Base-by-base conservation (phyloP, 345 rosid species). In the Acer campestre region DNA sequence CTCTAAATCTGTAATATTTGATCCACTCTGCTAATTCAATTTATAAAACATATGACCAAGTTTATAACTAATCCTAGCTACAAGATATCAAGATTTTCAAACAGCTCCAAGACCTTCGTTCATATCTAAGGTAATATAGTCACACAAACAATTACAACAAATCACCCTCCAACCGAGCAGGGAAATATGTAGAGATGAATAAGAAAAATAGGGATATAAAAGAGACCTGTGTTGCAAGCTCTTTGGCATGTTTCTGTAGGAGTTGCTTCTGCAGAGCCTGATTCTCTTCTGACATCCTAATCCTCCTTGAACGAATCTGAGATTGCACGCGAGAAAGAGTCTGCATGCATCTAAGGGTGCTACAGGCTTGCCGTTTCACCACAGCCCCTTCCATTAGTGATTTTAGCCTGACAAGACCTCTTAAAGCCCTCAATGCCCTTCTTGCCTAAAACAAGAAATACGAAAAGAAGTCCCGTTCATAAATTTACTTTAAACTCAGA, bases 221-320 rank as follows among this genome's bases (percentile, higher is more conserved):
- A 75, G 70, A 78, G 35, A 93, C 99, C 93, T 83, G 87, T 74
- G 87, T 91, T 75, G 88, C 94, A 53, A 93, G 82, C 85, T 96
- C 98, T 79, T 88, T 90, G 9, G 94, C 98, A 79, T 93, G 98
- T 75, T 96, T 92, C 83, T 94, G 98, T 77, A 92, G 83, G 44
- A 93, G 90, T 84, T 96, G 99, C 51, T 82, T 88, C 84, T 92
- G 99, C 44, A 93, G 93, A 76, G 97, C 94, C 70, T 89, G 97
- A 83, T 92, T 96, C 90, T 96, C 98, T 83, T 96, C 98, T 1
- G 89, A 81, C 95, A 92, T 90, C 80, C 94, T 87, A 75, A 90
- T 74, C 77, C 99, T 96, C 81, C 97, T 85, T 14, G 87, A 79
- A 56, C 88, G 89, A 83, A 96, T 90, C 77, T 94, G 99, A 63